A percentile compares a stretch with the other conserved stretches of the same genome.
Evolutionary conservation across 73 alveolate species (phyloP).

Genomic region (Uronychia binucleata): DNA sequence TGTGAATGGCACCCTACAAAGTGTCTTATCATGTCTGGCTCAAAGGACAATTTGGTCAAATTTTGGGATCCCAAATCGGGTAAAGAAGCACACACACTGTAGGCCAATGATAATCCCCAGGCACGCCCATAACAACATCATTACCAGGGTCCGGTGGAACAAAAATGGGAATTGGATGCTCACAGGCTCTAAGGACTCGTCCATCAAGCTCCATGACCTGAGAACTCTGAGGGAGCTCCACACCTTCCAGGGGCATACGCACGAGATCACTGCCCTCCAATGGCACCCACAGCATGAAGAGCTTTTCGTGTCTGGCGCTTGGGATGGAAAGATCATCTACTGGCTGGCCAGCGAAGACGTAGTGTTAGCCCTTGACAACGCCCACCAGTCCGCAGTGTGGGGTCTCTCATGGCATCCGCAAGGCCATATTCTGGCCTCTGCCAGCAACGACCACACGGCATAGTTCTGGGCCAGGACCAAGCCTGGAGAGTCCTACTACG

Average conservation of each 20-base stretch:
- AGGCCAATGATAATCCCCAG: not conserved
- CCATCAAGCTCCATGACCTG: conserved; percentile 88
- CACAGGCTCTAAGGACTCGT: conserved; percentile 86
- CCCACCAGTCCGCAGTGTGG: conserved; percentile 75
- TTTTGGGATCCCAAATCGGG: conserved; percentile 93
- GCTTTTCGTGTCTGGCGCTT: conserved; percentile 84
- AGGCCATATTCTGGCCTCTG: conserved; percentile 75
- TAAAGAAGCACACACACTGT: conserved; percentile 65
- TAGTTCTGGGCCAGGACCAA: conserved; percentile 66
- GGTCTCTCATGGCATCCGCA: conserved; percentile 82
- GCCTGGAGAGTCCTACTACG: conserved; percentile 50
- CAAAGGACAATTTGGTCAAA: conserved; percentile 85
- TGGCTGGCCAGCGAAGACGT: conserved; percentile 69
- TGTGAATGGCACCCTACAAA: conserved; percentile 95
- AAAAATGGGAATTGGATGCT: conserved; percentile 90
- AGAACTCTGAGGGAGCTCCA: conserved; percentile 87
- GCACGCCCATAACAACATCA: conserved; percentile 85
- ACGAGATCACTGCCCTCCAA: conserved; percentile 78
- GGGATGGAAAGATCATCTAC: conserved; percentile 79
- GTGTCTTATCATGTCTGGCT: conserved; percentile 83
- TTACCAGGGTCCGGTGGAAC: conserved; percentile 86
- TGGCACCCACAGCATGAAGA: conserved; percentile 95
- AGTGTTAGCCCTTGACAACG: conserved; percentile 42
- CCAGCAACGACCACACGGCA: conserved; percentile 58
- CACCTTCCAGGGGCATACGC: conserved; percentile 83